phyloP scores from a whole-genome alignment of 371 early-diverging fungal genomes.

The Mucor ambiguus region DNA sequence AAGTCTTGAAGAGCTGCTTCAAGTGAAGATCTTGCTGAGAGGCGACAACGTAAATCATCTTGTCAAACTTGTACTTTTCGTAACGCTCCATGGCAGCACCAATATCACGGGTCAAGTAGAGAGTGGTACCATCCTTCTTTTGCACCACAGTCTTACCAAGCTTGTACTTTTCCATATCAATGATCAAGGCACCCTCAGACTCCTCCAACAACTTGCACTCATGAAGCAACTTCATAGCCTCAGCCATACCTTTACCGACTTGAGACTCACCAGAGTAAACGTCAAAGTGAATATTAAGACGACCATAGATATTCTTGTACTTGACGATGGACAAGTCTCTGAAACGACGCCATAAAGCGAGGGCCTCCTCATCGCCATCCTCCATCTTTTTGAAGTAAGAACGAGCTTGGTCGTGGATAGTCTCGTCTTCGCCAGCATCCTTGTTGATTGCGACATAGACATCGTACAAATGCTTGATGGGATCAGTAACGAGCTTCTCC shows the following conservation, averaged over 20 bases:
- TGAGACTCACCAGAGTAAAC: conserved; percentile 99
- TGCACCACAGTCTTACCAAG: conserved; percentile 87
- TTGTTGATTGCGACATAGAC: conserved; percentile 95
- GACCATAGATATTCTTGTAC: conserved; percentile 93
- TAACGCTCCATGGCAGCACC: conserved; percentile 97
- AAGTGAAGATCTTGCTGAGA: conserved; percentile 96
- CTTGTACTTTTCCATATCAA: conserved; percentile 85
- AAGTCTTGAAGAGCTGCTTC: conserved; percentile 95
- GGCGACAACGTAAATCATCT: conserved; percentile 97
- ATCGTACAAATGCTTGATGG: conserved; percentile 93
- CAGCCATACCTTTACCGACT: conserved; percentile 80
- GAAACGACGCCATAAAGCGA: conserved; percentile 92
- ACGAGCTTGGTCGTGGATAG: conserved; percentile 89
- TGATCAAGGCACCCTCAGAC: conserved; percentile 86
- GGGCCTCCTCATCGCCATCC: conserved; percentile 89
- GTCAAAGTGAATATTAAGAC: conserved; percentile 96
- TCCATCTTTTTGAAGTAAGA: conserved; percentile 98
- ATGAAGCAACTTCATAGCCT: conserved; percentile 76
- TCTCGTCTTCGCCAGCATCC: conserved; percentile 69
- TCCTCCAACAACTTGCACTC: conserved; percentile 73
- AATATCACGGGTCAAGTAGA: conserved; percentile 99
- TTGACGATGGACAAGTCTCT: conserved; percentile 93
- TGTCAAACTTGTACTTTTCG: conserved; percentile 89
- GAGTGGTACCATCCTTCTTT: conserved; percentile 96
- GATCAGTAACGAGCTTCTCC: conserved; percentile 76